phyloP scores from a whole-genome alignment of 2,329 filamentous ascomycete genomes.

The Ramularia collo-cygni region DNA sequence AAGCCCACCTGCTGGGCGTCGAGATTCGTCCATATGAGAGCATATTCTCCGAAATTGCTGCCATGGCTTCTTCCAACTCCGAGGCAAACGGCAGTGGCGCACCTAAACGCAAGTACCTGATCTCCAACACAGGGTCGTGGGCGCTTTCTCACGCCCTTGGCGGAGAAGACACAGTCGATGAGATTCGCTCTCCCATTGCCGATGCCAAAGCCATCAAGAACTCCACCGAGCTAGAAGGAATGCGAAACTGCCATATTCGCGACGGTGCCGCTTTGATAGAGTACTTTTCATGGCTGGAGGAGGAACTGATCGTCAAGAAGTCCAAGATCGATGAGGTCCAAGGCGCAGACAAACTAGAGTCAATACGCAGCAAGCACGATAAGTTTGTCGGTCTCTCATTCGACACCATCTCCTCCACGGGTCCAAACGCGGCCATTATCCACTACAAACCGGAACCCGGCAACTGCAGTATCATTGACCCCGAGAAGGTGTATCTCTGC shows the following conservation, averaged over 20 bases:
- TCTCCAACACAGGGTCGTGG: slow-evolving; percentile 90
- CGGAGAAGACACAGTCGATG: slow-evolving; percentile 77
- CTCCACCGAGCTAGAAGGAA: slow-evolving; percentile 77
- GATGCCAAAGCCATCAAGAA: slow-evolving; percentile 96
- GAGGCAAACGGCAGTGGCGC: slow-evolving; percentile 19
- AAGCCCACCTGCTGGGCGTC: slow-evolving; percentile 64
- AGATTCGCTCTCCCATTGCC: slow-evolving; percentile 76
- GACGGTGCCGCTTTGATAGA: slow-evolving; percentile 86
- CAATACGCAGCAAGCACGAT: slow-evolving; percentile 60
- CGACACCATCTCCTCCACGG: slow-evolving; percentile 91
- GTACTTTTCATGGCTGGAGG: slow-evolving; percentile 95
- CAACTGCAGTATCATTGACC: slow-evolving; percentile 76
- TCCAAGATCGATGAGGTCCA: slow-evolving; percentile 76
- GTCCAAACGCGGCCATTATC: slow-evolving; percentile 86
- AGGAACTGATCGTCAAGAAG: slow-evolving; percentile 65
- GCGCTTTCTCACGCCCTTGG: slow-evolving; percentile 80
- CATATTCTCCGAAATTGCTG: slow-evolving; percentile 71
- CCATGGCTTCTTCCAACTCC: slow-evolving; percentile 46
- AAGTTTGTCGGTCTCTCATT: slow-evolving; percentile 89
- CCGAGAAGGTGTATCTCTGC: slow-evolving; percentile 81
- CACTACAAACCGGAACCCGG: slow-evolving; percentile 88
- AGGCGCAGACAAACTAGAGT: slow-evolving; percentile 85
- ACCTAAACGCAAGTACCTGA: slow-evolving; percentile 61
- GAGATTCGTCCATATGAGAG: slow-evolving; percentile 71
- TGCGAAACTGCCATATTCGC: slow-evolving; percentile 88